These are phyloP conservation scores for Vitellaria paradoxa DNA, from an alignment of 179 eudicot genomes.

Conservation along the genomic window DNA sequence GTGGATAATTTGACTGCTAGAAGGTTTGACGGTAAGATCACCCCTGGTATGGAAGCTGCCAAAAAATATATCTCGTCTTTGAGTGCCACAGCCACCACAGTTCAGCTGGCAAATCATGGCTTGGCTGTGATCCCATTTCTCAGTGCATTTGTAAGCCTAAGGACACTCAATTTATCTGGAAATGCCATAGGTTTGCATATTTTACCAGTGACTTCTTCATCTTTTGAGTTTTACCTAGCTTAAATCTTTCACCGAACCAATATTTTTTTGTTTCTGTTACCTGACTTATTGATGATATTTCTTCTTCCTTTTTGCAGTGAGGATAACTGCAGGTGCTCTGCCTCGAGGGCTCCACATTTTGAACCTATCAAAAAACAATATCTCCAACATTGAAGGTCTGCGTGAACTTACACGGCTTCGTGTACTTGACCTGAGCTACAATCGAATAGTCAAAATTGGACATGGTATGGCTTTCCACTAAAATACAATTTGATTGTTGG, in stretches of 20 bases:
- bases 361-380: conserved; percentile 80
- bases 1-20: conserved; percentile 28
- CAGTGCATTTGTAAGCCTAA: conserved; percentile 81
- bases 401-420: conserved; percentile 93
- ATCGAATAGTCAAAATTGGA: conserved; percentile 81
- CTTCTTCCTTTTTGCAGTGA: conserved; percentile 40
- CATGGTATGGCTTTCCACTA: conserved; percentile 58
- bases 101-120: conserved; percentile 84
- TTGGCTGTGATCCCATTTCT: conserved; percentile 82
- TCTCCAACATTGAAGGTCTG: conserved; percentile 82
- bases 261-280: background rate
- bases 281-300: background rate
- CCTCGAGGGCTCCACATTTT: conserved; percentile 88
- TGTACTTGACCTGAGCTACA: conserved; percentile 86
- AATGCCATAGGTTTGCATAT: conserved; percentile 73
- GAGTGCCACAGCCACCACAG: conserved; percentile 59
- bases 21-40: conserved; percentile 42
- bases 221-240: background rate
- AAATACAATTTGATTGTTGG: background rate
- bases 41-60: conserved; percentile 72
- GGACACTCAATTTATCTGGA: conserved; percentile 80
- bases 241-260: background rate
- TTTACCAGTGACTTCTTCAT: too few relatives aligned
- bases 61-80: conserved; percentile 77
- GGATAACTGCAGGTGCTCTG: conserved; percentile 86